Conservation (phyloP, 1,284 basidiomycete species). For the Ganoderma resinaceum region DNA sequence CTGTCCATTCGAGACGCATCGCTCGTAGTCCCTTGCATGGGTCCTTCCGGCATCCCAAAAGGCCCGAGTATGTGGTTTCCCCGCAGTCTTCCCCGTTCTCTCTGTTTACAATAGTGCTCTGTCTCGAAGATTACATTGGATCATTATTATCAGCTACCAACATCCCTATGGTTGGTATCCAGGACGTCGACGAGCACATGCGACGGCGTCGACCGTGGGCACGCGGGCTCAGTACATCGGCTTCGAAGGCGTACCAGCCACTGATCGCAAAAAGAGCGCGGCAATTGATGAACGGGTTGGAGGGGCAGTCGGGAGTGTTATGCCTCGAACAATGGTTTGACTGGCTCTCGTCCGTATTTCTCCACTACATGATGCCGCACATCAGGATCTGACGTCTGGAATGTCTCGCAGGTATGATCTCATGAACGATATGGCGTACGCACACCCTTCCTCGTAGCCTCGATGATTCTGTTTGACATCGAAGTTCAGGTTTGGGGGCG, state of each 20-base stretch:
- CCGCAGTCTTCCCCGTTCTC: not conserved
- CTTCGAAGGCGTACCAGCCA: constrained; percentile 32
- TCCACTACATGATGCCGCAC: not conserved
- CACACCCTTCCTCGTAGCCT: constrained; percentile 11
- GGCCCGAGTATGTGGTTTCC: not conserved
- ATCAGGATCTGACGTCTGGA: not conserved
- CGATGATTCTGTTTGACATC: not conserved
- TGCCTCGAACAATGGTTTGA: constrained; percentile 14
- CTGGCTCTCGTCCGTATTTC: not conserved
- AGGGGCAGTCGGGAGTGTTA: not conserved
- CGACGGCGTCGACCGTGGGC: not conserved
- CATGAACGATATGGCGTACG: constrained; percentile 68
- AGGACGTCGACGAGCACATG: not conserved
- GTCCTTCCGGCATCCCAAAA: not conserved
- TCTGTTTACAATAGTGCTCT: not conserved
- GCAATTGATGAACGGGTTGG: not conserved
- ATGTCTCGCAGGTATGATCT: constrained; percentile 54
- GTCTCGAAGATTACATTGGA: not conserved
- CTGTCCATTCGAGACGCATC: constrained; percentile 11
- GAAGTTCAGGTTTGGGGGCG: constrained; percentile 36
- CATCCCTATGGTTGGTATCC: constrained; percentile 17
- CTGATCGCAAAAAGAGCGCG: not conserved
- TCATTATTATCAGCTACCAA: not conserved
- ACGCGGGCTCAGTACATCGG: not conserved
- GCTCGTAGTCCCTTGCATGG: not conserved